Base-by-base conservation (phyloP, 768 basidiomycete species). In the Gyrodon lividus region DNA sequence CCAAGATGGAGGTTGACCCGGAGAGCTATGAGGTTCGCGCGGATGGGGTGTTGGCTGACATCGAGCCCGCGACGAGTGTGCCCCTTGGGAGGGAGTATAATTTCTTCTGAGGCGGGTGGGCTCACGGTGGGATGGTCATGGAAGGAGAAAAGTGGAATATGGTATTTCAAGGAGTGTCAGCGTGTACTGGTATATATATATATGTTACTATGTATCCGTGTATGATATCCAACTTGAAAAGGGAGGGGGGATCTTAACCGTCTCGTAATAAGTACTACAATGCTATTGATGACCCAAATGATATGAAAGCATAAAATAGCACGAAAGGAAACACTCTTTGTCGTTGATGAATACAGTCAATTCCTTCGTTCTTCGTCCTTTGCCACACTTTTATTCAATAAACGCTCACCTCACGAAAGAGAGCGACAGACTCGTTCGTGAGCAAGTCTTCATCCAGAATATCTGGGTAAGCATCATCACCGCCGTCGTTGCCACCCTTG, bases 21-120 rank as follows among this genome's bases (percentile, higher is more conserved):
- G 96, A 98, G 73, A 89, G 74, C 41, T 98, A 94, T 62, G 87
- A 87, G 38, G 97, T 98, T 4, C 24, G 24, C 0, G 92, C 90
- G 8, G 88, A 96, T 67, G 93, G 85, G 4, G 81, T 77, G 20
- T 69, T 91, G 47, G 80, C 79, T 64, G 91, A 92, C 61, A 79
- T 95, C 0, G 81, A 74, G 50, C 87, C 93, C 12, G 92, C 94
- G 23, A 74, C 71, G 52, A 74, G 60, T 13, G 69, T 94, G 42
- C 84, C 92, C 5, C 73, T 98, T 12, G 79, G 80, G 13, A 82
- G 77, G 62, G 75, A 70, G 43, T 93, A 96, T 65, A 95, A 93
- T 64, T 60, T 95, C 43, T 95, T 92, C 67, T 96, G 68, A 80
- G 5, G 10, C 24, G 28, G 17, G 26, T 43, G 4, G 16, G 34